Conservation (phyloP, 371 early-diverging fungal genomes). For the Fennellomyces sp. region DNA sequence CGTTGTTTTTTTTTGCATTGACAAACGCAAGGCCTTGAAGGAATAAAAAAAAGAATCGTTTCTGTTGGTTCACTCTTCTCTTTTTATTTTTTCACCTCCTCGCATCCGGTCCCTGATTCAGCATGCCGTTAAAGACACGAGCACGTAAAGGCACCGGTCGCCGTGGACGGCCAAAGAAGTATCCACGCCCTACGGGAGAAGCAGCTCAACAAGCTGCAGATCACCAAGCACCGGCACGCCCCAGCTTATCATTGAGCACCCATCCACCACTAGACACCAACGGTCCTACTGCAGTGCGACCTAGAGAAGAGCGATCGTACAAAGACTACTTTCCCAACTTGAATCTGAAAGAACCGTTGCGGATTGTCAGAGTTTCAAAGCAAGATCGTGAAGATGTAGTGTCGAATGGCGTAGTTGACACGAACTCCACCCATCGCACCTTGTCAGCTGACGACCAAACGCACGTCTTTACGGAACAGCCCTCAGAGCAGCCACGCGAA, state of each 20-base stretch:
- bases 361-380: constrained; percentile 29
- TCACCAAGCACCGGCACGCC: not conserved
- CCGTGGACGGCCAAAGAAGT: constrained; percentile 16
- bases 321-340: constrained; percentile 84
- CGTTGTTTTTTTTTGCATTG: too few relatives aligned
- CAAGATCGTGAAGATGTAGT: not conserved
- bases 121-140: constrained; percentile 22
- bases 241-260: not conserved
- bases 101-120: too few relatives aligned
- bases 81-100: too few relatives aligned
- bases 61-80: too few relatives aligned
- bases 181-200: constrained; percentile 3
- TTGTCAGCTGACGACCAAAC: not conserved
- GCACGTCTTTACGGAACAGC: too few relatives aligned
- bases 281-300: constrained; percentile 30
- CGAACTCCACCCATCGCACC: too few relatives aligned
- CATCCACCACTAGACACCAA: constrained; percentile 7
- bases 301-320: constrained; percentile 85
- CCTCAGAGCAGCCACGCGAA: not conserved
- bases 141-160: constrained; percentile 13
- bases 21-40: too few relatives aligned
- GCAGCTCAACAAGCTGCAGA: not conserved
- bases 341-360: constrained; percentile 53
- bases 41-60: too few relatives aligned
- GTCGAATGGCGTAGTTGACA: too few relatives aligned